Percentiles rank a stretch among this genome's conserved stretches.
Evolutionary conservation across 345 rosid genomes (phyloP).

Genomic region (Melaleuca alternifolia): DNA sequence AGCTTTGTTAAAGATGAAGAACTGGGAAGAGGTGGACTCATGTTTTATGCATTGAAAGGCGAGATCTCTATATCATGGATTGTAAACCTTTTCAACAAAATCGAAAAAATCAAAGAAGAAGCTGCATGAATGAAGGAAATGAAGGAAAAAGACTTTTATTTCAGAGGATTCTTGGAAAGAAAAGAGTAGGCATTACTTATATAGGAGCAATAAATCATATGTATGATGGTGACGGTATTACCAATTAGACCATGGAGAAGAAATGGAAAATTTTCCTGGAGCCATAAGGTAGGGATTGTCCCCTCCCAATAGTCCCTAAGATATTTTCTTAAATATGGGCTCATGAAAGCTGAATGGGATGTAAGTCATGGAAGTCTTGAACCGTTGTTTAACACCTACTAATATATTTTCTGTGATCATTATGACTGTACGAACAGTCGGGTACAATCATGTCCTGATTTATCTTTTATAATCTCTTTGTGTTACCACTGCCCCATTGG

Average conservation of each 20-base stretch:
- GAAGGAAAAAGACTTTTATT: background rate
- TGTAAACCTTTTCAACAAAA: background rate
- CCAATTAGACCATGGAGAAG: background rate
- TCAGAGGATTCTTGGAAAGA: background rate
- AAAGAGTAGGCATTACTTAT: background rate
- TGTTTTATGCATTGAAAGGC: background rate
- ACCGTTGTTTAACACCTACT: background rate
- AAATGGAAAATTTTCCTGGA: background rate
- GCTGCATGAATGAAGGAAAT: background rate
- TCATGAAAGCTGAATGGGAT: background rate
- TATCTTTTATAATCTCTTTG: background rate
- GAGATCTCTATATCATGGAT: background rate
- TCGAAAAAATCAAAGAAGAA: background rate
- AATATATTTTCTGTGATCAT: background rate
- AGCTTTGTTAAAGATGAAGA: background rate
- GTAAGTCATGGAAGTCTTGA: background rate
- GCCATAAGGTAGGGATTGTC: background rate
- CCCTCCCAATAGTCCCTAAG: background rate
- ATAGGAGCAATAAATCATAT: background rate
- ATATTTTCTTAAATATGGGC: background rate
- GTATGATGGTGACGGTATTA: background rate
- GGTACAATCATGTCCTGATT: background rate
- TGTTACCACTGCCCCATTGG: background rate
- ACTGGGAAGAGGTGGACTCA: background rate
- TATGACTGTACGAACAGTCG: background rate